Evolutionary conservation across 495 filamentous ascomycete genomes (phyloP).

Genomic region (Penicillium paxilli): DNA sequence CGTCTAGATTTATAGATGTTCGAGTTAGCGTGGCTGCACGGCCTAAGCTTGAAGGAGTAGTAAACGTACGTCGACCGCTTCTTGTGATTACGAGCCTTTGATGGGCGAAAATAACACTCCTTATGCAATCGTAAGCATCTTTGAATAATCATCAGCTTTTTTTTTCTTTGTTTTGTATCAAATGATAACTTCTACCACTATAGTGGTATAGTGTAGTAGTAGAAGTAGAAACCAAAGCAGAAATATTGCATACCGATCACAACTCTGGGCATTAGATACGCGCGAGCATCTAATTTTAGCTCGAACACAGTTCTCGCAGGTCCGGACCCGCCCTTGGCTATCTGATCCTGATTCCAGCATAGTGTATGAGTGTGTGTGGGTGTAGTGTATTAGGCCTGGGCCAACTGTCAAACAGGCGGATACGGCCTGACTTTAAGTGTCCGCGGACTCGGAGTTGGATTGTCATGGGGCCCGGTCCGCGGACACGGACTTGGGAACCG

Average conservation of each 20-base stretch:
- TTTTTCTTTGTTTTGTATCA: no score
- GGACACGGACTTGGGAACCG: neutral
- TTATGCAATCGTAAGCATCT: slow-evolving; percentile 21
- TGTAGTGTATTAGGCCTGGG: no score
- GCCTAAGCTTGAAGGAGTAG: neutral
- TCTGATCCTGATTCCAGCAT: neutral
- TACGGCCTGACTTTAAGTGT: slow-evolving; percentile 7
- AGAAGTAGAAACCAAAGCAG: slow-evolving; percentile 5
- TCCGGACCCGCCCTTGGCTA: slow-evolving; percentile 7
- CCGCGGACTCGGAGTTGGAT: slow-evolving; percentile 12
- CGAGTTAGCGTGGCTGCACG: neutral
- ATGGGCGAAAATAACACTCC: slow-evolving; percentile 20
- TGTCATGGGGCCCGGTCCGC: neutral
- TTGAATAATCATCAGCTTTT: neutral
- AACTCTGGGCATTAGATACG: slow-evolving; percentile 5
- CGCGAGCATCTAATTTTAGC: slow-evolving; percentile 20
- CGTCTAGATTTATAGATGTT: slow-evolving; percentile 7
- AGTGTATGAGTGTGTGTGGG: neutral
- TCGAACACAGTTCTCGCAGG: slow-evolving; percentile 18
- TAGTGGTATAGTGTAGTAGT: no score
- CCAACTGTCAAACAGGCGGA: neutral
- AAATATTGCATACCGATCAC: slow-evolving; percentile 14
- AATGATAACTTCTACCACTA: no score
- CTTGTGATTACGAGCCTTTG: slow-evolving; percentile 8
- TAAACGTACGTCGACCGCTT: slow-evolving; percentile 16